A percentile compares a stretch with the other conserved stretches of the same genome.
These are phyloP conservation scores for Paraconiothyrium brasiliense DNA, from an alignment of 2,329 filamentous ascomycete genomes.

Conservation along the genomic window DNA sequence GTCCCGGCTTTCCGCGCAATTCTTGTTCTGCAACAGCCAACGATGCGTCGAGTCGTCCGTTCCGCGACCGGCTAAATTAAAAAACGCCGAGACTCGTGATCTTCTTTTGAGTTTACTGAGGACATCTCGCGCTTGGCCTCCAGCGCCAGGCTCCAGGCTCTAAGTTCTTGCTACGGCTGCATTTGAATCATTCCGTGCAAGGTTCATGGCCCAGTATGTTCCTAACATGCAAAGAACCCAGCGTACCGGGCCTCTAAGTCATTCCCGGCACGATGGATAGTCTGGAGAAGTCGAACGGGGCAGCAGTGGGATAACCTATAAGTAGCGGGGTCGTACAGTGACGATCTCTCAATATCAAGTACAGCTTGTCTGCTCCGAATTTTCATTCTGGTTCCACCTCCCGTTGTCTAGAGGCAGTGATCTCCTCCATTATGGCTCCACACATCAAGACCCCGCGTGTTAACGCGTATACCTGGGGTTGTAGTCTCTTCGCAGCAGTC, in stretches of 20 bases:
- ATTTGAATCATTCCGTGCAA: neutral
- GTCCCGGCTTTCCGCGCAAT: neutral
- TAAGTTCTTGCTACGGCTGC: neutral
- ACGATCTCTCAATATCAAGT: neutral
- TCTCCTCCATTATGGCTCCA: conserved; percentile 9
- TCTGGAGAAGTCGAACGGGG: neutral
- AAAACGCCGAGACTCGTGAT: neutral
- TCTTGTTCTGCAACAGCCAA: no score
- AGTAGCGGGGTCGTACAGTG: conserved; percentile 1
- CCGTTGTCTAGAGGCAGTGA: neutral
- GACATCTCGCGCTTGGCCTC: neutral
- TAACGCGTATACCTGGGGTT: conserved; percentile 20
- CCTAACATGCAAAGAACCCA: neutral
- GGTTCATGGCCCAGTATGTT: neutral
- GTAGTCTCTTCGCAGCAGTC: conserved; percentile 18
- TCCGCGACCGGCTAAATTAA: neutral
- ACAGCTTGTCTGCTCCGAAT: neutral
- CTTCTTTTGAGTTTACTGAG: neutral
- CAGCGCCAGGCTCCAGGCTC: neutral
- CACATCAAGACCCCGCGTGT: conserved; percentile 9
- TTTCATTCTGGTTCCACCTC: neutral
- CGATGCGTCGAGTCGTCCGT: no score
- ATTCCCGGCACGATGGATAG: neutral
- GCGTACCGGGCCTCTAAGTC: neutral
- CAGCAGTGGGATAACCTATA: conserved; percentile 1